Evolutionary conservation across 305 asterid species (phyloP), one percentile per base, ranked within the genome.

Genomic region (Fraxinus albicans): DNA sequence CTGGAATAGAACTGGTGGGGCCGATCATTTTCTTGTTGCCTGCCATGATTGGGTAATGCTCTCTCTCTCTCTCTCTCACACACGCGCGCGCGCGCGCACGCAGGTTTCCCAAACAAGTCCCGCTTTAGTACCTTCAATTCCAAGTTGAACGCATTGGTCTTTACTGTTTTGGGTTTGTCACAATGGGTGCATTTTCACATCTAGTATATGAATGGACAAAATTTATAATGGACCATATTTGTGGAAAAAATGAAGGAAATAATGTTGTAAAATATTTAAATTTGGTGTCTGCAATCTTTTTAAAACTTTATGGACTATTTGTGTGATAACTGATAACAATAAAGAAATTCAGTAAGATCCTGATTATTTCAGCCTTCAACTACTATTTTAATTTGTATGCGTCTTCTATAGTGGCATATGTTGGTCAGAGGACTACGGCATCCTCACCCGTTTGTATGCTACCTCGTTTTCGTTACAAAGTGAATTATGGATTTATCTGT

Each of bases 1-100:
- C 86, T 95, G 97, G 97, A 95, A 94, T 89, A 90, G 99, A 91
- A 95, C 98, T 21, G 97, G 99, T 40, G 99, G 99, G 69, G 95
- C 98, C 2, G 97, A 95, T 87, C 99, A 95, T 88, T 92, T 95
- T 89, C 97, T 95, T 55, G 98, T 91, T 78, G 99, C 98, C 78
- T 94, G 99, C 88, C 99, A 95, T 86, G 99, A 95, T 86, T 95
- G 99, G 99, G 99, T 95, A 93, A 83, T 83, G 38, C 83, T 77
- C 76, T 38, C 35, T 31, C 6, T 78, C 8, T 78, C 29, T 69
- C 79, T 29, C 73, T 23, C 35, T 23, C 38, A 1, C 35, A 25
- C 58, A 4, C 79, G 4, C 40, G 33, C 33, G 2, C 33, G 33
- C 33, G 2, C 33, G 3, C 33, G 21, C 38, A 29, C 36, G 10